Percentiles rank a stretch among this genome's conserved stretches.
These are phyloP conservation scores for Cystobasidiaceae sp. DNA, from an alignment of 1,284 basidiomycete genomes.

Conservation along the genomic window DNA sequence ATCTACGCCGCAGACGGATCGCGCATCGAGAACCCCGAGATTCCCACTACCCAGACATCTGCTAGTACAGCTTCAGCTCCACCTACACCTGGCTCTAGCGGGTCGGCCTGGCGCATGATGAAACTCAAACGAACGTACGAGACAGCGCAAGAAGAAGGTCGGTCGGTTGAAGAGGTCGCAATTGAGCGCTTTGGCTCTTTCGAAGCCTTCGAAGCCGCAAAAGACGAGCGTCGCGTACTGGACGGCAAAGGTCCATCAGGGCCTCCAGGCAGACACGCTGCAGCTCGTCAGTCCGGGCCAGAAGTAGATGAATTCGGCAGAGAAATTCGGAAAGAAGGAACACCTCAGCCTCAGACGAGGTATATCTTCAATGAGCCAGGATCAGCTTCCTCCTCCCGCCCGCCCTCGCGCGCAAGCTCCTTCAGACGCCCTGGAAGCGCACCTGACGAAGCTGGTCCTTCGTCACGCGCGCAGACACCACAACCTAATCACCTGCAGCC, in stretches of 20 bases:
- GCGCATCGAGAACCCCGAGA: conserved; percentile 58
- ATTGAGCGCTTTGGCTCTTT: conserved; percentile 79
- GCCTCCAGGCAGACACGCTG: not conserved
- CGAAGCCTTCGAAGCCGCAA: conserved; percentile 79
- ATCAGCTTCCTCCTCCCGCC: conserved; percentile 32
- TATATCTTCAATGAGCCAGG: conserved; percentile 60
- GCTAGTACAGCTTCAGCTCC: conserved; percentile 48
- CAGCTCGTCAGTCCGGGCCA: conserved; percentile 48
- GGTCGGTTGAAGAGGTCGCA: conserved; percentile 72
- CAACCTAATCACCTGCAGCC: no score
- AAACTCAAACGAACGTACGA: conserved; percentile 85
- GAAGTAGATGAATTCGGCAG: conserved; percentile 41
- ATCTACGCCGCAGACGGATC: conserved; percentile 50
- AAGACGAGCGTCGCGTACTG: conserved; percentile 73
- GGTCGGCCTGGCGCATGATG: conserved; percentile 97
- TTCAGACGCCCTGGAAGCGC: conserved; percentile 39
- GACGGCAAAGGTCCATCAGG: conserved; percentile 60
- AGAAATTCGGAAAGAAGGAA: conserved; percentile 32
- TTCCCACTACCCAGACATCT: conserved; percentile 42
- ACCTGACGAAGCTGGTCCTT: conserved; percentile 48
- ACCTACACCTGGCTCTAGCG: conserved; percentile 73
- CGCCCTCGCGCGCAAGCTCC: conserved; percentile 25
- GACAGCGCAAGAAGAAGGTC: conserved; percentile 74
- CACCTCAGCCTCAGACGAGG: conserved; percentile 36
- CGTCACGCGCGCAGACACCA: conserved; percentile 16